Evolutionary conservation across 2,329 filamentous ascomycete genomes (phyloP), one percentile per base, ranked within the genome.

Genomic region (Fusarium continuum): DNA sequence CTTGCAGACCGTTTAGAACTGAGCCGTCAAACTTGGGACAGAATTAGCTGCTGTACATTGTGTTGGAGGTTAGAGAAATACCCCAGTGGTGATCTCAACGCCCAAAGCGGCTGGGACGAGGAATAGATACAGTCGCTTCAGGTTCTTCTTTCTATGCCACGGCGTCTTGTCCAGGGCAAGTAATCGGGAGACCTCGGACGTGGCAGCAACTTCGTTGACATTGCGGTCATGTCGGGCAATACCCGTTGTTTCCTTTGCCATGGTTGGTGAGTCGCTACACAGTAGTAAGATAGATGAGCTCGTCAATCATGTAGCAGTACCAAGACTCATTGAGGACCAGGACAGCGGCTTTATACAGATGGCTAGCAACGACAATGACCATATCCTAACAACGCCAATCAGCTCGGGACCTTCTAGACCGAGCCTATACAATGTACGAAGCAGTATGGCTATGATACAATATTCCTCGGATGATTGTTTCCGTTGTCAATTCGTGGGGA

Each of bases 1-100:
- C 71, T 56, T 83, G 79, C 5, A 83, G 67, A 17, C 77, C 78
- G 52, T 82, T 82, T 69, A 82, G 78, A 70, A 83, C 79, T 5
- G 76, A 78, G 3, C 78, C 79, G 67, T 82, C 79, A 52, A 49
- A 49, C 14, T 25, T 29, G 8, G 28, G 16, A 11, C 13, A 31
- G 20, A 8, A 3, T 48, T 48, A 38, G 34, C 13, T 29, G 3
- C 8, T 19, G 13, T 34, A 23, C 16, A 6, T 6, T 17, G 6
- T 25, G 6, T 25, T 19, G 20, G 10, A 26, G 8, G 11, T 6
- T 17, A 16, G 13, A 22, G 10, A 8, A 8, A 17, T 32, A 49
- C 22, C 20, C 44, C 46, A 16, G 46, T 49, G n/a, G 46, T 49
- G 11, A 49, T 49, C 46, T 49, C 46, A 2, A 49, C 46, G 8